Evolutionary conservation across 2,329 filamentous ascomycete species (phyloP), one percentile per base, ranked within the genome.

Genomic region (Cordyceps pruinosa): DNA sequence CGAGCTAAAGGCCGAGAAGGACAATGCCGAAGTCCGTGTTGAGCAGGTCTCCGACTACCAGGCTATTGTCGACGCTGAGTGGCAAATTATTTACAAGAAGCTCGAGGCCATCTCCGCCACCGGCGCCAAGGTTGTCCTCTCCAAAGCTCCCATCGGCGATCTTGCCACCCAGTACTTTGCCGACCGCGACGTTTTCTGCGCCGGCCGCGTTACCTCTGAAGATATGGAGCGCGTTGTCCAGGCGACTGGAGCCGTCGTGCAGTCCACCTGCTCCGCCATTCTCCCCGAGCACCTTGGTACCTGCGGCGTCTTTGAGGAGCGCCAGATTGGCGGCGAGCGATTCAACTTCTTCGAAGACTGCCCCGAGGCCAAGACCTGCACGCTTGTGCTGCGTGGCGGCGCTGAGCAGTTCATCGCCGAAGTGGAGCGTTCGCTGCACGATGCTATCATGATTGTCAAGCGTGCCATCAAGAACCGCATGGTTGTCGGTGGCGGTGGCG

Each of bases 401-500:
- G 94, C 94, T 35, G 94, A 99, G 78, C 94, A 99, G 73, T 99
- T 99, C 77, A 99, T 99, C 66, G 94, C 94, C 58, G 94, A 99
- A 74, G 94, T 97, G 2, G 94, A 99, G 79, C 89, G 94, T 62
- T 96, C 90, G 70, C 83, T 99, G 64, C 94, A 99, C 79, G 94
- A 99, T 69, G 94, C 94, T 66, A 97, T 99, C 75, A 99, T 99
- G 94, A 96, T 99, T 68, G 94, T 99, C 70, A 97, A 97, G 84
- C 91, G 95, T 61, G 90, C 94, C 28, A 90, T 97, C 74, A 90
- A 90, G 78, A 96, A 97, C 80, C 87, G 87, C 69, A 89, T 84
- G 70, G 96, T 99, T 63, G 94, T 99, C 26, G 94, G 92, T 46
- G 94, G 94, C 66, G 94, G 94, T 66, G 94, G 94, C 70, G 93